Percentiles rank a stretch among this genome's conserved stretches.
These are phyloP conservation scores for Botryosphaeria dothidea DNA, from an alignment of 2,329 filamentous ascomycete genomes.

Conservation along the genomic window DNA sequence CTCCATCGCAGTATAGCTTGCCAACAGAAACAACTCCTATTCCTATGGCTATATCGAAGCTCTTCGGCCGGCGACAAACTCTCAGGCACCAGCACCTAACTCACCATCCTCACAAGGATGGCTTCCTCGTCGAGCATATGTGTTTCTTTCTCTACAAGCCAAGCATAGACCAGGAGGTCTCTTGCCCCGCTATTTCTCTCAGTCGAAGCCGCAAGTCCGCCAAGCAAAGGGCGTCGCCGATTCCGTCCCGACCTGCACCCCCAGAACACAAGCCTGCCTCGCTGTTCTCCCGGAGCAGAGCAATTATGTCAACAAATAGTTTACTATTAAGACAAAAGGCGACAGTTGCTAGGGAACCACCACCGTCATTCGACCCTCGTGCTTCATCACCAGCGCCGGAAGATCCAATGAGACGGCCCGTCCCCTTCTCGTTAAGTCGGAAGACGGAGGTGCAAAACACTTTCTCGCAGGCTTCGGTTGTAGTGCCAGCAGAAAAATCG, in stretches of 20 bases:
- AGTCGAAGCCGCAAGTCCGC: background rate
- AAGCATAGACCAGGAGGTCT: background rate
- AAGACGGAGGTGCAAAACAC: too few relatives aligned
- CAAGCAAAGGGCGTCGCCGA: background rate
- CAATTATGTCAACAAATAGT: too few relatives aligned
- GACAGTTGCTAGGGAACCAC: too few relatives aligned
- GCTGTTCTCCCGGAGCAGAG: background rate
- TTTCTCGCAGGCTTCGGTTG: too few relatives aligned
- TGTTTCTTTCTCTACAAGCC: background rate
- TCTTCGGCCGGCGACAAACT: background rate
- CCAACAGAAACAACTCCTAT: background rate
- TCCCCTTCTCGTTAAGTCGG: too few relatives aligned
- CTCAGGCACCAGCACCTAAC: background rate
- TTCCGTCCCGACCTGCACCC: background rate
- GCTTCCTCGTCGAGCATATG: background rate
- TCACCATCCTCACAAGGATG: background rate
- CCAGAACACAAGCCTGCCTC: background rate
- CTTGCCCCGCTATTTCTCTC: background rate
- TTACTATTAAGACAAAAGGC: too few relatives aligned
- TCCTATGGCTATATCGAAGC: background rate
- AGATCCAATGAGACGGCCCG: too few relatives aligned
- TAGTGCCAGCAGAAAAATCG: too few relatives aligned
- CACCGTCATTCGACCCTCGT: too few relatives aligned
- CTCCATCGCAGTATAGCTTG: background rate
- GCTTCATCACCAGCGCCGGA: too few relatives aligned